Evolutionary conservation across 176 grass and related monocot genomes (phyloP), one percentile per base, ranked within the genome.

Genomic region (Zea luxurians): DNA sequence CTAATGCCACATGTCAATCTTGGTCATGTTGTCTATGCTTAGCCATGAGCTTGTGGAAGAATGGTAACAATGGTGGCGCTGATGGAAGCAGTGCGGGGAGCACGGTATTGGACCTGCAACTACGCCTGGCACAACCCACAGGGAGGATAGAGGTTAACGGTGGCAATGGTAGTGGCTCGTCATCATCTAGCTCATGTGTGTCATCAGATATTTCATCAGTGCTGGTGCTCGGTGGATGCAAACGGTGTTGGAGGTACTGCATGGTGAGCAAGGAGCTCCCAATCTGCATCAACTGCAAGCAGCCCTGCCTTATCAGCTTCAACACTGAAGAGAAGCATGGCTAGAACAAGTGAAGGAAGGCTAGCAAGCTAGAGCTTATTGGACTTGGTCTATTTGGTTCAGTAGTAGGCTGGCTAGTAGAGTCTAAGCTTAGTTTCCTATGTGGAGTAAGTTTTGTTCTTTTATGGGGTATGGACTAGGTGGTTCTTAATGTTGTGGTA

Each of bases 81-180:
- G 0, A 1, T 9, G n/a, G 2, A 0, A 58, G 0, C 5, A 55
- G 6, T 8, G 17, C 5, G 0, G n/a, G 17, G 0, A 55, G 16
- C 16, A 18, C 16, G n/a, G 0, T 8, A 0, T n/a, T 55, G 7
- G 53, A 55, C 53, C 17, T 55, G 6, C 13, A 55, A 0, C 53
- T 55, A 55, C 4, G 53, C 16, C 6, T 55, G 4, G 15, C 5
- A 55, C 53, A 7, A 3, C 53, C 16, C 53, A 55, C 6, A 17
- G 6, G 6, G 53, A 55, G 6, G 2, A 18, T 55, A 8, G 6
- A 55, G 17, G 17, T n/a, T 8, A 13, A 8, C 0, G 2, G 2
- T 55, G 16, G 53, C 0, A 55, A 16, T 3, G 6, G 7, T 0
- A 54, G 7, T 55, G 53, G n/a, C 16, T 55, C 7, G 6, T 54